These are phyloP conservation scores for Didymellaceae sp. DNA, from an alignment of 2,329 filamentous ascomycete genomes.

Conservation along the genomic window DNA sequence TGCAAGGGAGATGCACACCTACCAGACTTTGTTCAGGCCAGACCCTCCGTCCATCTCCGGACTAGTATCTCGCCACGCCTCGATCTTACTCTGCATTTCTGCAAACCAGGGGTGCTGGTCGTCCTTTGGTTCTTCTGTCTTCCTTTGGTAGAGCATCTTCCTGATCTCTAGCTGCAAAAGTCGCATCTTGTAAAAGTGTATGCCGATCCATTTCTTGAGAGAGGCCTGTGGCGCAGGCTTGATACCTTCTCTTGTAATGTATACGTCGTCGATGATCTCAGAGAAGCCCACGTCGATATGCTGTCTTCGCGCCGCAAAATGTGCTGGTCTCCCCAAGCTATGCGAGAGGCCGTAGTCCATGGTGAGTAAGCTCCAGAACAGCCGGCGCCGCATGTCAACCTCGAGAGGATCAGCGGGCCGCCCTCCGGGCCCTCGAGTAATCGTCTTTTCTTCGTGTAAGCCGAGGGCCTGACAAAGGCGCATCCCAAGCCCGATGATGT, in stretches of 20 bases:
- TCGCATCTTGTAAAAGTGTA: slow-evolving; percentile 94
- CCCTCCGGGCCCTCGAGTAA: slow-evolving; percentile 67
- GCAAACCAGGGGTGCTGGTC: slow-evolving; percentile 88
- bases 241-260: slow-evolving; percentile 81
- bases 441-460: slow-evolving; percentile 86
- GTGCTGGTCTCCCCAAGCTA: slow-evolving; percentile 84
- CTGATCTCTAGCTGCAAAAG: slow-evolving; percentile 87
- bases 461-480: slow-evolving; percentile 89
- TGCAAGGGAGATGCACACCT: slow-evolving; percentile 42
- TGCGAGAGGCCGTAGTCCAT: slow-evolving; percentile 92
- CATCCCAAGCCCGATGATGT: slow-evolving; percentile 86
- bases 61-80: slow-evolving; percentile 77
- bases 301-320: slow-evolving; percentile 81
- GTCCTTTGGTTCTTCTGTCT: slow-evolving; percentile 74
- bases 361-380: slow-evolving; percentile 86
- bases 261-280: slow-evolving; percentile 78
- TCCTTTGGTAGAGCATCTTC: slow-evolving; percentile 83
- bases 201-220: slow-evolving; percentile 84
- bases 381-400: slow-evolving; percentile 84
- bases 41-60: slow-evolving; percentile 73
- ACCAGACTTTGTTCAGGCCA: slow-evolving; percentile 83
- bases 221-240: slow-evolving; percentile 71
- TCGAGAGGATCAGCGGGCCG: slow-evolving; percentile 72
- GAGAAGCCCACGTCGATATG: slow-evolving; percentile 88
- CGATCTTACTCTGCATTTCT: slow-evolving; percentile 78